Conservation (phyloP, 164 flowering plant genomes). For the Magnolia kwangsiensis region DNA sequence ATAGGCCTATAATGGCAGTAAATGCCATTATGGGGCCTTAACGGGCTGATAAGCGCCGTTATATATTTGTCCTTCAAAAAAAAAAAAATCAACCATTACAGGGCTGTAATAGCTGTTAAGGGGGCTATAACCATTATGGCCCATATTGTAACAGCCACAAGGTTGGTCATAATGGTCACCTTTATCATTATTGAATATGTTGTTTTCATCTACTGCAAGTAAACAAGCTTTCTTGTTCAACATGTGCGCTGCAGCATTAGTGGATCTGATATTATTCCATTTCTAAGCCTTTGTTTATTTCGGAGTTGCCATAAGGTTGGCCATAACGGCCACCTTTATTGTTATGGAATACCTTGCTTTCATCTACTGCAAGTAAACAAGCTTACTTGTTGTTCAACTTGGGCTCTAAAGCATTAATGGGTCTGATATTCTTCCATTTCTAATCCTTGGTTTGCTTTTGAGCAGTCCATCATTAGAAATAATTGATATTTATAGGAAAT, state of each 20-base stretch:
- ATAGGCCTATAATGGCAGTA: too few relatives aligned
- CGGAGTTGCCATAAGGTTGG: background rate
- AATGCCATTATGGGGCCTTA: too few relatives aligned
- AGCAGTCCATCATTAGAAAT: background rate
- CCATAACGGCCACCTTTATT: too few relatives aligned
- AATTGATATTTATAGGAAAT: background rate
- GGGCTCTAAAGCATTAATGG: conserved; percentile 6
- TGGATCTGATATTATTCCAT: conserved; percentile 11
- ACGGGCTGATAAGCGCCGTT: too few relatives aligned
- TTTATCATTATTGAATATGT: too few relatives aligned
- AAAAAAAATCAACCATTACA: too few relatives aligned
- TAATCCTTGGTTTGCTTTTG: conserved; percentile 16
- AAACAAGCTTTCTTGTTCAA: conserved; percentile 33
- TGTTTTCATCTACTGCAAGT: conserved; percentile 11
- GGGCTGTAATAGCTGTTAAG: too few relatives aligned
- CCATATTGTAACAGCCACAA: too few relatives aligned
- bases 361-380: conserved; percentile 7
- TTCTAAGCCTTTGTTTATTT: conserved; percentile 18
- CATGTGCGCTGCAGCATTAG: background rate
- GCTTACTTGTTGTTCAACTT: too few relatives aligned
- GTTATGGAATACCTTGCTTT: background rate
- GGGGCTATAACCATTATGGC: too few relatives aligned
- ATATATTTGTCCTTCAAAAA: too few relatives aligned
- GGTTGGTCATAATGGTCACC: too few relatives aligned
- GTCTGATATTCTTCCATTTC: conserved; percentile 5